A percentile compares a stretch with the other conserved stretches of the same genome.
Evolutionary conservation across 192 early-diverging fungal genomes (phyloP).

Genomic region (Coemansia asiatica): DNA sequence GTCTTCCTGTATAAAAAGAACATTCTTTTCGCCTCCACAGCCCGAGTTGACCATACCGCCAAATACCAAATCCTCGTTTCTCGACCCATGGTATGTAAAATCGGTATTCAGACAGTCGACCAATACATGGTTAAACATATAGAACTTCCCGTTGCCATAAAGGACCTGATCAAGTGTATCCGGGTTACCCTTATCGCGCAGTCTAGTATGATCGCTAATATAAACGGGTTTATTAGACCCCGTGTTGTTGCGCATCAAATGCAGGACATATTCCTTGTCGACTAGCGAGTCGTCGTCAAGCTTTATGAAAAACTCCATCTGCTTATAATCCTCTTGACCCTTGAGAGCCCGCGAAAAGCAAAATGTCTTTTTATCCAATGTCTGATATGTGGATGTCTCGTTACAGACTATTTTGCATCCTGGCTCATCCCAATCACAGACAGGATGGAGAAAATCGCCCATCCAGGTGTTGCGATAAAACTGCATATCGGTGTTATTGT

Average conservation of each 20-base stretch:
- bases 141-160: constrained; percentile 52
- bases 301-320: constrained; percentile 49
- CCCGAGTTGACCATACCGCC: constrained; percentile 48
- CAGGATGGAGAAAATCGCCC: constrained; percentile 37
- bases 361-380: constrained; percentile 35
- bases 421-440: constrained; percentile 41
- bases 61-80: constrained; percentile 47
- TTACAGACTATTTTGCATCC: constrained; percentile 49
- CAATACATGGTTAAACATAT: constrained; percentile 46
- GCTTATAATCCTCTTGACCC: background rate
- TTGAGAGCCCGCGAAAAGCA: constrained; percentile 35
- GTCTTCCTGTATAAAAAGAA: constrained; percentile 31
- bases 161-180: constrained; percentile 14
- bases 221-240: constrained; percentile 31
- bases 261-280: constrained; percentile 37
- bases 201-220: constrained; percentile 43
- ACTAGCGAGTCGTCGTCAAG: constrained; percentile 47
- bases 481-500: constrained; percentile 52
- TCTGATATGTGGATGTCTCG: constrained; percentile 27
- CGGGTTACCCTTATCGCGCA: constrained; percentile 11
- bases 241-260: constrained; percentile 15
- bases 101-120: constrained; percentile 29
- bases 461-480: constrained; percentile 51
- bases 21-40: constrained; percentile 36
- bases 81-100: constrained; percentile 20